phyloP scores from a whole-genome alignment of 306 rosid species.

The Cucurbita argyrosperma region DNA sequence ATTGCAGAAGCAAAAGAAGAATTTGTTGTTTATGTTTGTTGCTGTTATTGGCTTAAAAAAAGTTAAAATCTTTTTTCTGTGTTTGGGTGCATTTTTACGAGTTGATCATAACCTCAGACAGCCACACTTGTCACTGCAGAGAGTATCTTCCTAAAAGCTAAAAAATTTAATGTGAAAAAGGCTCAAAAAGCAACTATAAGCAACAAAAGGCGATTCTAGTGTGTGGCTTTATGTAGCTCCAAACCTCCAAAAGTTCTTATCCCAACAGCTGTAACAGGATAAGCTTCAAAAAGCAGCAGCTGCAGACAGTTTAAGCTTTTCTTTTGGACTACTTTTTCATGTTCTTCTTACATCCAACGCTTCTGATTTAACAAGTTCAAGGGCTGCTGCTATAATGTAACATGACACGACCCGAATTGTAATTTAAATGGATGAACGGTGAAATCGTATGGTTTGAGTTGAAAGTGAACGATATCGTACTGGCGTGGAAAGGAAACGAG shows the following conservation, averaged over 20 bases:
- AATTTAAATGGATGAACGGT: too few species aligned
- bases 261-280: constrained; percentile 8
- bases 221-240: neutral
- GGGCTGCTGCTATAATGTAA: neutral
- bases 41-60: neutral
- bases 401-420: too few species aligned
- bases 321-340: neutral
- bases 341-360: neutral
- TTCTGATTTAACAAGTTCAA: neutral
- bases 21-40: neutral
- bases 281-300: neutral
- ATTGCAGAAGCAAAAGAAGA: neutral
- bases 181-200: neutral
- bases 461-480: neutral
- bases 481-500: neutral
- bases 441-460: neutral
- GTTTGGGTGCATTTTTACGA: neutral
- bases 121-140: neutral
- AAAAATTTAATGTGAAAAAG: neutral
- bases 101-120: neutral
- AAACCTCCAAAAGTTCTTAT: neutral
- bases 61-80: neutral
- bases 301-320: neutral
- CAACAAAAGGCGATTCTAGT: neutral
- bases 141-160: constrained; percentile 5